Base-by-base conservation (phyloP, 352 stramenopile genomes). In the Globisporangium nunn region DNA sequence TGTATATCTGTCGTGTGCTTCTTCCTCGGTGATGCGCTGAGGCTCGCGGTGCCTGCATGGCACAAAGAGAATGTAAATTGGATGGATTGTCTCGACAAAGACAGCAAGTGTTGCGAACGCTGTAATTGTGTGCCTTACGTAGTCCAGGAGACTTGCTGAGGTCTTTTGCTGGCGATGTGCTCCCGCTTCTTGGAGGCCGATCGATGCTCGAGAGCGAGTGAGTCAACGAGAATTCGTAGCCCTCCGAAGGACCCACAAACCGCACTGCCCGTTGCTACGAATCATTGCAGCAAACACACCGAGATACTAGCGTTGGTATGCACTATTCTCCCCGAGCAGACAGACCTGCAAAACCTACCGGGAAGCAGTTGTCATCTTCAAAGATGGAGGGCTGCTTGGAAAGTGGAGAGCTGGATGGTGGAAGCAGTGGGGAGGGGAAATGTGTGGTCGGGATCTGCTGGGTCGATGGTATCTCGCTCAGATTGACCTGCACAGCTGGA, bases 371-470 rank as follows among this genome's bases (percentile, higher is more conserved):
- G n/a, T 72, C 68, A 23, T 72, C 67, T n/a, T 60, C 56, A 37
- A 59, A 63, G 12, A 58, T 31, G 2, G 59, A 65, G 8, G 28
- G 46, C 28, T 31, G 28, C 46, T 51, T 11, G 3, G 37, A 4
- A 4, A 4, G 37, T 17, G 37, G 37, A 17, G 37, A 12, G 11
- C 0, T 15, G 1, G 37, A 17, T 1, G 37, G 11, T 4, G 14
- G 28, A 17, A 55, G 28, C 4, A 37, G 44, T 11, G 43, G 46
- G 14, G 56, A 10, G 17, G 53, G 70, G 44, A 78, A 81, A 58
- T 63, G 64, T 17, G 50, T 29, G 2, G 78, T 91, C 14, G 75
- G 66, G 8, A 91, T 74, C 18, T 88, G 70, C 40, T 91, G 80
- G 0, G 78, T 79, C 1, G 58, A 50, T 0, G 80, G 80, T 10